A percentile compares a stretch with the other conserved stretches of the same genome.
Conservation (phyloP, 169 alveolate genomes). For the Plasmodium adleri region DNA sequence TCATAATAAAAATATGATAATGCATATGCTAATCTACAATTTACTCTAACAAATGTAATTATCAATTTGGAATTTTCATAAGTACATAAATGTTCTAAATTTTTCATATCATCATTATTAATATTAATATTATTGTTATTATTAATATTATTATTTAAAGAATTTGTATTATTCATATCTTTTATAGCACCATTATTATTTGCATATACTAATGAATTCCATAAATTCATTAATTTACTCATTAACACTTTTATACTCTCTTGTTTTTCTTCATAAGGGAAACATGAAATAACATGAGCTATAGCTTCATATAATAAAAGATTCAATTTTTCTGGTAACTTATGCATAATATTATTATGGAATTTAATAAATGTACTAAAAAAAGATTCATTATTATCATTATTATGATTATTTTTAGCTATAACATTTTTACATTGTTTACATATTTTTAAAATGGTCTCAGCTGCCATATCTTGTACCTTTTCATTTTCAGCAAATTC, state of each 20-base stretch:
- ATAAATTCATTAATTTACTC: constrained; percentile 66
- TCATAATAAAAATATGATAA: constrained; percentile 68
- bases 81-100: constrained; percentile 62
- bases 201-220: constrained; percentile 59
- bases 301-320: constrained; percentile 50
- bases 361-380: constrained; percentile 77
- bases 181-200: constrained; percentile 34
- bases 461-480: constrained; percentile 99
- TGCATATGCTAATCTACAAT: constrained; percentile 76
- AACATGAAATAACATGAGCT: constrained; percentile 74
- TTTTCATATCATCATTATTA: constrained; percentile 35
- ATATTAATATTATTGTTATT: constrained; percentile 5
- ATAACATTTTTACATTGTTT: constrained; percentile 92
- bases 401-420: constrained; percentile 81
- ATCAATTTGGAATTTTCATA: constrained; percentile 71
- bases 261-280: constrained; percentile 75
- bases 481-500: constrained; percentile 99
- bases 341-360: constrained; percentile 70
- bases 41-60: constrained; percentile 72
- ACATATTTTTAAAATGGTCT: constrained; percentile 95
- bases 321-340: constrained; percentile 61
- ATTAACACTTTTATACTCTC: constrained; percentile 71
- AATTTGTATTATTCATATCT: constrained; percentile 19
- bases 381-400: constrained; percentile 82
- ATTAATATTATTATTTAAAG: neutral